A percentile compares a stretch with the other conserved stretches of the same genome.
These are phyloP conservation scores for Suhomyces panamericanus DNA, from an alignment of 1,139 yeast genomes.

Conservation along the genomic window DNA sequence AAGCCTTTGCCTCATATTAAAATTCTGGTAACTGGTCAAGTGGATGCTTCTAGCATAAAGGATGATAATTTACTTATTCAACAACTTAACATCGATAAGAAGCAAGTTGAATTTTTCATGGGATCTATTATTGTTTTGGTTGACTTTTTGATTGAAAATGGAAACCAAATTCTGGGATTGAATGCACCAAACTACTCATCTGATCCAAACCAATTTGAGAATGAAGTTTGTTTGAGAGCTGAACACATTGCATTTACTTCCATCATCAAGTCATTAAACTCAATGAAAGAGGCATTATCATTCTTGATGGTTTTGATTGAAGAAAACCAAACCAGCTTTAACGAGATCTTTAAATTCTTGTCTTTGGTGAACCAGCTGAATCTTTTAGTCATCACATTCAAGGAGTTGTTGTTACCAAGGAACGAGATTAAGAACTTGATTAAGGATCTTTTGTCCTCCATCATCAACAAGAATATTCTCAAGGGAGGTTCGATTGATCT, in stretches of 20 bases:
- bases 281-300: conserved; percentile 87
- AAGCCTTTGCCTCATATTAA: conserved; percentile 46
- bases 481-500: conserved; percentile 93
- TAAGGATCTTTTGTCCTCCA: conserved; percentile 83
- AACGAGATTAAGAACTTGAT: conserved; percentile 64
- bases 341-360: conserved; percentile 70
- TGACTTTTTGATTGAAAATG: conserved; percentile 57
- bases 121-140: conserved; percentile 66
- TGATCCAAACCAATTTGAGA: conserved; percentile 48
- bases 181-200: conserved; percentile 50
- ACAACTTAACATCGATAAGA: conserved; percentile 51
- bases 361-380: conserved; percentile 67
- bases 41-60: conserved; percentile 45
- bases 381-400: conserved; percentile 65
- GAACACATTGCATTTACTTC: conserved; percentile 89
- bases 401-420: conserved; percentile 73
- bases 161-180: conserved; percentile 65
- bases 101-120: conserved; percentile 62
- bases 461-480: conserved; percentile 82
- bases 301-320: conserved; percentile 80
- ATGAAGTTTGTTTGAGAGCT: conserved; percentile 80
- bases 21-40: conserved; percentile 29
- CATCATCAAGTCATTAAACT: conserved; percentile 68
- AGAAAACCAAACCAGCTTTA: conserved; percentile 53
- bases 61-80: conserved; percentile 46